A percentile compares a stretch with the other conserved stretches of the same genome.
Evolutionary conservation across 805 yeast genomes (phyloP).

Genomic region (Saturnispora gosingensis): DNA sequence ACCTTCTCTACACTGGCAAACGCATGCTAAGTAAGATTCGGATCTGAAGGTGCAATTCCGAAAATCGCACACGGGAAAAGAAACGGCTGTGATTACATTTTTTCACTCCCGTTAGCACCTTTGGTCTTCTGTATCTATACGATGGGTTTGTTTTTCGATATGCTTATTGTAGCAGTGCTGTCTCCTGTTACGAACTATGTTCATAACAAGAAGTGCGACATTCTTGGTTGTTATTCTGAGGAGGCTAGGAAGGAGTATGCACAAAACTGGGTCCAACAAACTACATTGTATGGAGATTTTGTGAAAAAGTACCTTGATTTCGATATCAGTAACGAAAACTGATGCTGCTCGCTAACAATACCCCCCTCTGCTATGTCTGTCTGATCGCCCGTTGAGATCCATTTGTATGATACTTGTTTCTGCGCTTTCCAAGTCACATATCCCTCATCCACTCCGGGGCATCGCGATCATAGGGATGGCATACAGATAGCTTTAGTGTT

Average conservation of each 20-base stretch:
- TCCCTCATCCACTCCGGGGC: not conserved
- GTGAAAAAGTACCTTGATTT: constrained; percentile 11
- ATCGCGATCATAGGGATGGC: not conserved
- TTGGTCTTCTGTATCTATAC: not conserved
- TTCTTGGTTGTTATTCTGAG: constrained; percentile 10
- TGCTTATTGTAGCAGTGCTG: constrained; percentile 12
- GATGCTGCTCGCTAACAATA: not conserved
- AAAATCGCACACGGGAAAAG: not conserved
- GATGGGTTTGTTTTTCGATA: constrained; percentile 13
- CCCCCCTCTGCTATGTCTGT: not conserved
- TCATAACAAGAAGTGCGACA: constrained; percentile 12
- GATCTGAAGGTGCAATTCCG: constrained; percentile 8
- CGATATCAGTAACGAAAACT: not conserved
- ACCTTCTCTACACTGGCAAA: constrained; percentile 37
- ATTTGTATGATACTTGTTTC: no score
- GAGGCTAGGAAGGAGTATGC: constrained; percentile 12
- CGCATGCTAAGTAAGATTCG: constrained; percentile 35
- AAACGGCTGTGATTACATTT: not conserved
- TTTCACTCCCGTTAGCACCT: not conserved
- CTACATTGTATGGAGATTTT: constrained; percentile 12
- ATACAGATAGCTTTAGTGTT: not conserved
- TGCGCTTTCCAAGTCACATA: no score
- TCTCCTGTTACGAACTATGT: constrained; percentile 12
- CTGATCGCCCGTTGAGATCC: no score
- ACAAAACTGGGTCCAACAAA: constrained; percentile 12